Evolutionary conservation across 108 stramenopile genomes (phyloP).

Genomic region (Skeletonema menzelii): DNA sequence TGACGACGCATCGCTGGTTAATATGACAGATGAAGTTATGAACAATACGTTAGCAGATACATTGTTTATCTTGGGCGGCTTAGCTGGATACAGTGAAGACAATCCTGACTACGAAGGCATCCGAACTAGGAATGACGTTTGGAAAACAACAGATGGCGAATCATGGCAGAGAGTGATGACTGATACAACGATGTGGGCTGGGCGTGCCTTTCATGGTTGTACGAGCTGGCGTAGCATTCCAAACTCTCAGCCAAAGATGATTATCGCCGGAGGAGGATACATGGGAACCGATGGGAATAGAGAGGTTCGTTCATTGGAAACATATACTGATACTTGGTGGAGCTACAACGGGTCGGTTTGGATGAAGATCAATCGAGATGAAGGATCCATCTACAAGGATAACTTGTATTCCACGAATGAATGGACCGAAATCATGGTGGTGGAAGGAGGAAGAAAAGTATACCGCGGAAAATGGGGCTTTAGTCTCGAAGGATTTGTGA

Average conservation of each 20-base stretch:
- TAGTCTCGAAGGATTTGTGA: constrained; percentile 49
- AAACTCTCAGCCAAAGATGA: constrained; percentile 41
- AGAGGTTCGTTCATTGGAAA: constrained; percentile 49
- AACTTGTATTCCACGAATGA: constrained; percentile 66
- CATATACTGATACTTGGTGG: constrained; percentile 62
- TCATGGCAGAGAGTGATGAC: constrained; percentile 45
- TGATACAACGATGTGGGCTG: constrained; percentile 43
- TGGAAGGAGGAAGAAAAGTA: constrained; percentile 35
- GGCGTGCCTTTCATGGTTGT: constrained; percentile 59
- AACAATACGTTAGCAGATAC: neutral
- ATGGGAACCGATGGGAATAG: constrained; percentile 63
- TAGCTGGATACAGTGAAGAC: constrained; percentile 42
- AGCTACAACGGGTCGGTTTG: constrained; percentile 53
- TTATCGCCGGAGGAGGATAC: constrained; percentile 70
- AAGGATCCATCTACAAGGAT: constrained; percentile 41
- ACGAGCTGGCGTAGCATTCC: constrained; percentile 9
- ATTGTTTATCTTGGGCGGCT: constrained; percentile 54
- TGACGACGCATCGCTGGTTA: neutral
- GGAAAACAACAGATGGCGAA: constrained; percentile 52
- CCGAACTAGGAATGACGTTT: constrained; percentile 63
- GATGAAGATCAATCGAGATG: constrained; percentile 54
- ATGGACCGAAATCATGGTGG: constrained; percentile 36
- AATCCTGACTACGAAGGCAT: constrained; percentile 44
- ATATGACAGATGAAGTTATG: neutral
- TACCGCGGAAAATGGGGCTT: constrained; percentile 75